phyloP scores from a whole-genome alignment of 208 protist species.

The Leishmania arabica region DNA sequence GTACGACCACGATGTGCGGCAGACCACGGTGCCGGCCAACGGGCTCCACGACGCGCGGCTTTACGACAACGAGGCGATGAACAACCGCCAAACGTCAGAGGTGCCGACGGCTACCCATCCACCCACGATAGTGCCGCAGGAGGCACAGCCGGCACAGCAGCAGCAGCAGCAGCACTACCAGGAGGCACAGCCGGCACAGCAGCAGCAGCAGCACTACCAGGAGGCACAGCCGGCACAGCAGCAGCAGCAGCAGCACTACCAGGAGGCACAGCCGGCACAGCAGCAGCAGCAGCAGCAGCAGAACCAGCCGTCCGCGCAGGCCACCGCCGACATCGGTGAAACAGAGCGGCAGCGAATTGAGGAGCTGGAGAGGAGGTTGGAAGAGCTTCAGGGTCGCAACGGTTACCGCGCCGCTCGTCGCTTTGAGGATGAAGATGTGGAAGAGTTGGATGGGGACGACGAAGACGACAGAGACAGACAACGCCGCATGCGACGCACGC shows the following conservation, averaged over 20 bases:
- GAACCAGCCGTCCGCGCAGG: background rate
- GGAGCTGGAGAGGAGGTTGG: conserved; percentile 51
- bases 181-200: conserved; percentile 2
- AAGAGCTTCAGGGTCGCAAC: conserved; percentile 31
- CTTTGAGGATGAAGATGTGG: conserved; percentile 17
- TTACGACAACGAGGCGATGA: conserved; percentile 40
- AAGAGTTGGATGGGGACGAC: conserved; percentile 26
- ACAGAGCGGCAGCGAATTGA: conserved; percentile 26
- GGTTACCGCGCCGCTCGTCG: background rate
- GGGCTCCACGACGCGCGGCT: background rate
- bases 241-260: conserved; percentile 12
- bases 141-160: conserved; percentile 12
- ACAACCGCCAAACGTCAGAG: conserved; percentile 13
- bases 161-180: conserved; percentile 12
- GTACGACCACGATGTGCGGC: conserved; percentile 73
- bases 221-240: background rate
- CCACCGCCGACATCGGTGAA: background rate
- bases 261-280: conserved; percentile 4
- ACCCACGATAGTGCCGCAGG: background rate
- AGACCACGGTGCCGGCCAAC: conserved; percentile 5
- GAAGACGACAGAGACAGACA: conserved; percentile 24
- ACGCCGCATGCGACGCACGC: conserved; percentile 19
- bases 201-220: conserved; percentile 12
- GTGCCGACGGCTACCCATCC: background rate
- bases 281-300: conserved; percentile 13